Base-by-base conservation (phyloP, 73 alveolate genomes). In the Paramecium biaurelia region DNA sequence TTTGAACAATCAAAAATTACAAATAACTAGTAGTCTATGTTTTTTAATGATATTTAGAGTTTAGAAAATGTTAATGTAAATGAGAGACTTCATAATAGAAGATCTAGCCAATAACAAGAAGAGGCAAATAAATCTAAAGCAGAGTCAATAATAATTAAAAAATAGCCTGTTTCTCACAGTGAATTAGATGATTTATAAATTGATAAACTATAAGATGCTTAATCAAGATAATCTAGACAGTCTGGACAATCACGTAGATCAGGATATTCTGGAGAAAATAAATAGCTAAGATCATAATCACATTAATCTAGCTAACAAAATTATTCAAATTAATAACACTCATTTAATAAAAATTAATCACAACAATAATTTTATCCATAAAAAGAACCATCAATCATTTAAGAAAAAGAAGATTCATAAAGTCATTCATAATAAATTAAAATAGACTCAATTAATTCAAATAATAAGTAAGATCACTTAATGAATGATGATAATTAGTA, bases 141-240 rank as follows among this genome's bases (percentile, higher is more conserved):
- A 12, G 84, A 63, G 20, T 63, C 84, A 11, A 1, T 32, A 12
- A 63, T 26, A 20, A 63, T 63, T 7, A 63, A 63, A 32, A 63
- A 63, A 63, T 63, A 63, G 24, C 84, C 84, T 26, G 45, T 63
- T 26, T 63, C 84, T 14, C 84, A 63, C 12, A 63, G 84, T 7
- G 84, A 63, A 63, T 63, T 63, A 63, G 84, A 63, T 63, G 84
- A 63, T 30, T 63, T 63, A 18, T 63, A 63, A 63, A 30, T 63
- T 63, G 84, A 63, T 12, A 63, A 63, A 63, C 0, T 30, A 6
- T 63, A 63, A 30, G 84, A 63, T 63, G 45, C 53, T 14, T 63
- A 23, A 24, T 63, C 84, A 30, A 63, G 84, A 63, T 30, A 63
- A 63, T 63, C 82, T 5, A 63, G 82, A 20, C 11, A 63, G 24